Base-by-base conservation (phyloP, 306 rosid genomes). In the Carpinus viminea region DNA sequence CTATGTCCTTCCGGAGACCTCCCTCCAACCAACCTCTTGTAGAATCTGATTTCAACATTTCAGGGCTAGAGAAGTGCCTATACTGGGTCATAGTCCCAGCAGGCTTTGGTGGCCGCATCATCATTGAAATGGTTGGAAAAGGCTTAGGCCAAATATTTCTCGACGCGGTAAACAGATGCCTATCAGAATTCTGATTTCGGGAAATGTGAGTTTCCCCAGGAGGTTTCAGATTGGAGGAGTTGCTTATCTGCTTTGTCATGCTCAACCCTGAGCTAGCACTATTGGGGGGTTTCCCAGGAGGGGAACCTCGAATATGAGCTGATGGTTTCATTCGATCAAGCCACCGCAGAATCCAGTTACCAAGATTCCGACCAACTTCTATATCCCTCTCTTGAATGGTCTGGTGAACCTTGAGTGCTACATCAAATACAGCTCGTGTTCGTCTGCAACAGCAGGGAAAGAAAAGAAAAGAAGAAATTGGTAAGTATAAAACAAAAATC, bases 281-380 rank as follows among this genome's bases (percentile, higher is more conserved):
- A 20, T 17, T 47, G 12, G 72, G 41, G 46, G 82, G 76, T 43
- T 79, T 77, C 46, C 56, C 73, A 50, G 65, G 57, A 43, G 78
- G 57, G 11, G 66, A 85, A 36, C 87, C 80, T 0, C 93, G 99
- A 73, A 93, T 92, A 76, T 88, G 88, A 70, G 98, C 99, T 20
- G 97, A 88, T 24, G 99, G 99, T 73, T 95, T 95, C 80, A 89
- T 76, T 56, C 89, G 78, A 82, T 93, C 96, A 52, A 95, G 92
- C 73, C 83, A 85, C 38, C 98, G 86, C 65, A 91, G 80, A 74
- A 93, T 91, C 80, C 88, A 84, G 82, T 93, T 95, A 15, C 99
- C 98, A 45, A 95, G 74, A 81, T 80, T 95, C 68, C 96, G 84
- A 62, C 99, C 99, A 68, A 85, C 92, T 85, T 91, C 94, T 83